Base-by-base conservation (phyloP, 805 yeast genomes). In the Saccharomycopsis sp. region DNA sequence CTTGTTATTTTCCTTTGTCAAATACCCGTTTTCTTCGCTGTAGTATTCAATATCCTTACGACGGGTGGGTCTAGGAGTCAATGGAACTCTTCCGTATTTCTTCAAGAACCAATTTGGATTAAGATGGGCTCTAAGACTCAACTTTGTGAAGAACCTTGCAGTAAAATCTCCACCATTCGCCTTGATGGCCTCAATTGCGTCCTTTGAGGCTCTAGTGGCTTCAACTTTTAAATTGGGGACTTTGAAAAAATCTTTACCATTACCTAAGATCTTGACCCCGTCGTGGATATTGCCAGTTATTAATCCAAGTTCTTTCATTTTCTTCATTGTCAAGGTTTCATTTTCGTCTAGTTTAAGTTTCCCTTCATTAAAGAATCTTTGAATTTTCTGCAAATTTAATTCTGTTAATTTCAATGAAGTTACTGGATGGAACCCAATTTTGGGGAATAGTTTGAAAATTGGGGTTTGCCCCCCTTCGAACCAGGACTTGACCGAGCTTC, bases 391-490 rank as follows among this genome's bases (percentile, higher is more conserved):
- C 54, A 89, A 66, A 54, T 83, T 82, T 48, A 92, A 54, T 51
- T 73, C 76, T 37, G 66, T 62, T 51, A 74, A 62, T 12, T 69
- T 69, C 45, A 61, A 61, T 36, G 70, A 70, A 52, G 72, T 75
- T 20, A 70, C 73, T 57, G 85, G 74, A 52, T 72, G 76, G 65
- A 87, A 87, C 6, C 97, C 97, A 45, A 79, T 67, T 57, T 89
- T 89, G 50, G 96, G 95, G 61, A 85, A 77, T 50, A 82, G 64
- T 60, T 82, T 73, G 60, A 76, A 76, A 56, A 80, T 76, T 20
- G 96, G 97, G 2, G 97, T 92, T 59, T 92, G 98, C 58, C 98
- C 97, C 75, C 98, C 98, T 67, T 92, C 98, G 58, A 89, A 86
- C 89, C 94, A 85, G 44, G 81, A 74, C 42, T 87, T 89, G 23